phyloP scores from a whole-genome alignment of 2,329 filamentous ascomycete genomes.

The Xylaria sp. region DNA sequence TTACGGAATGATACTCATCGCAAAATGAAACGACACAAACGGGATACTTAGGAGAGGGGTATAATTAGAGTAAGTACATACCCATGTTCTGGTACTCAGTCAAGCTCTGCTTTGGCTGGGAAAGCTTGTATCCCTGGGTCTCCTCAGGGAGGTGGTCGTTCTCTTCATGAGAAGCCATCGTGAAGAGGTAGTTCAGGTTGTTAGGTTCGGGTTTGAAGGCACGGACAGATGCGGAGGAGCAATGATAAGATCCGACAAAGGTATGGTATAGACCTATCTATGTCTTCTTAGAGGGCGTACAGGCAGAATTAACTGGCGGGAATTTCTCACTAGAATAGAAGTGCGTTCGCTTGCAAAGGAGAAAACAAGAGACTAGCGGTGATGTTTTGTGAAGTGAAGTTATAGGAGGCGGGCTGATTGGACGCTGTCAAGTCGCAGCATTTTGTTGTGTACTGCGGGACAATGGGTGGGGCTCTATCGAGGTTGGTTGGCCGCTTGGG shows the following conservation, averaged over 20 bases:
- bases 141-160: conserved; percentile 88
- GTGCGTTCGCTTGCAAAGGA: conserved; percentile 8
- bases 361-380: conserved; percentile 45
- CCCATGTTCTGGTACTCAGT: conserved; percentile 94
- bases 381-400: conserved; percentile 43
- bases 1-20: not conserved
- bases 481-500: conserved; percentile 32
- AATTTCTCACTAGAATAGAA: not conserved
- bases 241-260: conserved; percentile 3
- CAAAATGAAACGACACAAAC: conserved; percentile 3
- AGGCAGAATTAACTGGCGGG: conserved; percentile 4
- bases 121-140: conserved; percentile 97
- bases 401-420: conserved; percentile 37
- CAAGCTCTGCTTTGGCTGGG: conserved; percentile 94
- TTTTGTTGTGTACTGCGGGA: conserved; percentile 39
- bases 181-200: conserved; percentile 45
- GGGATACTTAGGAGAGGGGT: not conserved
- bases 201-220: conserved; percentile 5
- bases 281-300: not conserved
- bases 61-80: conserved; percentile 60
- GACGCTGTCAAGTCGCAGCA: conserved; percentile 36
- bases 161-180: conserved; percentile 75
- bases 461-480: conserved; percentile 37
- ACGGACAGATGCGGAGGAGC: conserved; percentile 11
- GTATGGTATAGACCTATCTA: not conserved